Evolutionary conservation across 331 rosid genomes (phyloP).

Genomic region (Quercus phellos): DNA sequence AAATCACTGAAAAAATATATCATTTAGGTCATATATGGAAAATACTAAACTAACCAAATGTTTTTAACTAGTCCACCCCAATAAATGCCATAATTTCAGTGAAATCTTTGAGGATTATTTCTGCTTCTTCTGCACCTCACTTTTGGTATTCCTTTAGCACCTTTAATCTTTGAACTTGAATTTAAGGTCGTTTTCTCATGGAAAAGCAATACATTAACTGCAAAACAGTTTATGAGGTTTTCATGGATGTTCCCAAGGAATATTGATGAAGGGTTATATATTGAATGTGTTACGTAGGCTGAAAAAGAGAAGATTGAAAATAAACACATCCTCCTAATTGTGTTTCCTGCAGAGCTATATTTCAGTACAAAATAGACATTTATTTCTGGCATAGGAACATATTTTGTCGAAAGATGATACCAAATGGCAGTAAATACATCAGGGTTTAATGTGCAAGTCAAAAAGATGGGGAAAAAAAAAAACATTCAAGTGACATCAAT

Average conservation of each 20-base stretch:
- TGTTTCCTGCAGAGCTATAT: not conserved
- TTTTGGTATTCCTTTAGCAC: not conserved
- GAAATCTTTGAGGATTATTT: not conserved
- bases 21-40: too few relatives aligned
- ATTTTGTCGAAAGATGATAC: not conserved
- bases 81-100: not conserved
- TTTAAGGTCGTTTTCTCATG: not conserved
- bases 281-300: not conserved
- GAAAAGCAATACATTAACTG: not conserved
- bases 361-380: too few relatives aligned
- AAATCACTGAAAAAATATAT: too few relatives aligned
- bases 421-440: not conserved
- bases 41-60: too few relatives aligned
- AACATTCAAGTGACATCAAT: not conserved
- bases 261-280: not conserved
- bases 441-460: not conserved
- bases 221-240: not conserved
- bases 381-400: not conserved
- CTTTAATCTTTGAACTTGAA: not conserved
- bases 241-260: not conserved
- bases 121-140: not conserved
- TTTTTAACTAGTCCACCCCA: too few relatives aligned
- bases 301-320: not conserved
- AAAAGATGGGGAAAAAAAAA: not conserved
- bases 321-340: not conserved